These are phyloP conservation scores for Candida railenensis DNA, from an alignment of 805 yeast genomes.

Conservation along the genomic window DNA sequence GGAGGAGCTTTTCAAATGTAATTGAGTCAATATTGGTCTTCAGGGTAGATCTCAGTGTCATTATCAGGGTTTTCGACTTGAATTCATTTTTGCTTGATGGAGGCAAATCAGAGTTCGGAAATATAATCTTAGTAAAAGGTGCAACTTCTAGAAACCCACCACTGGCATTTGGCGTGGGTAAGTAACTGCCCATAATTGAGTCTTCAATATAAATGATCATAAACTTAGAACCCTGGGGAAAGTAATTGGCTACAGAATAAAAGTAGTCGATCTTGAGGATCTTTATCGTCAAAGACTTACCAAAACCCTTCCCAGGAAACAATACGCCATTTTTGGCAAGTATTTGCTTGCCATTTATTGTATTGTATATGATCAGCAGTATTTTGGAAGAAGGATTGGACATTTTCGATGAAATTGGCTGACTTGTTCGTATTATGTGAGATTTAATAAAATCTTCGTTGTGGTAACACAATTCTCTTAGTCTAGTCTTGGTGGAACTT, in stretches of 20 bases:
- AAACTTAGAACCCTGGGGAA: conserved; percentile 55
- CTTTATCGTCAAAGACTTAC: conserved; percentile 38
- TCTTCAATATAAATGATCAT: conserved; percentile 58
- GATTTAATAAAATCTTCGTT: conserved; percentile 60
- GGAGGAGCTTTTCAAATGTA: conserved; percentile 36
- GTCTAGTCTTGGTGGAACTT: conserved; percentile 24
- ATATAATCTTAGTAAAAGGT: neutral
- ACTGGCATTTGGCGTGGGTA: neutral
- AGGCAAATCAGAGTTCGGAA: neutral
- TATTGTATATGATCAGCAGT: conserved; percentile 46
- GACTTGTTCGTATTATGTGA: conserved; percentile 49
- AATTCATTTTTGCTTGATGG: neutral
- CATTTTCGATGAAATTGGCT: conserved; percentile 20
- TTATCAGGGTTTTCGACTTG: neutral
- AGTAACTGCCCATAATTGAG: conserved; percentile 47
- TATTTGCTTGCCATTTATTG: conserved; percentile 57
- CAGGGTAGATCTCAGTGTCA: neutral
- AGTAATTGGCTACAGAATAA: conserved; percentile 55
- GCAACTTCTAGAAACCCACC: neutral
- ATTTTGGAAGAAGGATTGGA: conserved; percentile 25
- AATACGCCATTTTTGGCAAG: conserved; percentile 54
- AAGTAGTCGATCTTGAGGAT: conserved; percentile 49
- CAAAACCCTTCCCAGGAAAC: conserved; percentile 60
- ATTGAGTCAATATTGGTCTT: conserved; percentile 7
- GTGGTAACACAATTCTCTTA: conserved; percentile 51